These are phyloP conservation scores for Nymphaea colorata DNA, from an alignment of 164 flowering plant genomes.

Conservation along the genomic window DNA sequence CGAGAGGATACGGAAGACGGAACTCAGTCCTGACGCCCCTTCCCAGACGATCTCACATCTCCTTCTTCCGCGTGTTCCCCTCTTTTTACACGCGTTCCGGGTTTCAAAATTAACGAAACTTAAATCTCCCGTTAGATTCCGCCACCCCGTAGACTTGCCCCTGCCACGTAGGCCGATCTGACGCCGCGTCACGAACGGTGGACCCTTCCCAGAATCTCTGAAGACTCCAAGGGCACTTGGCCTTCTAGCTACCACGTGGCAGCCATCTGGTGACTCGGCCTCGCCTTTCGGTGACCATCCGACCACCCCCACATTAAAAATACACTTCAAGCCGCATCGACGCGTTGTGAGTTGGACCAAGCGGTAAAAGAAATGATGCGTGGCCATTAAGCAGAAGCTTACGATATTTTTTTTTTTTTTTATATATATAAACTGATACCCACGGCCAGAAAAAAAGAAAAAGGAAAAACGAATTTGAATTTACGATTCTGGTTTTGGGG, in stretches of 20 bases:
- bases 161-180: background rate
- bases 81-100: background rate
- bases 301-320: too few species aligned
- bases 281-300: too few species aligned
- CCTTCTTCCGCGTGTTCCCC: background rate
- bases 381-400: too few species aligned
- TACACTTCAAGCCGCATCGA: too few species aligned
- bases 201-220: background rate
- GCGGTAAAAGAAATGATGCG: too few species aligned
- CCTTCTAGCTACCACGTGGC: background rate
- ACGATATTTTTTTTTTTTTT: too few species aligned
- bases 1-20: background rate
- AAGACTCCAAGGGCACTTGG: background rate
- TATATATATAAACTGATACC: too few species aligned
- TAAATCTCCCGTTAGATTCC: background rate
- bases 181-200: background rate
- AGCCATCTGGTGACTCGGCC: background rate
- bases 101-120: background rate
- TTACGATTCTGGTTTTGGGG: too few species aligned
- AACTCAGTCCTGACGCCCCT: background rate
- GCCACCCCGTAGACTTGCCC: background rate
- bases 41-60: background rate
- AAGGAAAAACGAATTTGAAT: too few species aligned
- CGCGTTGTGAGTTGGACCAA: too few species aligned
- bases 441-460: too few species aligned